Evolutionary conservation across 805 yeast genomes (phyloP).

Genomic region (Candida maesae): DNA sequence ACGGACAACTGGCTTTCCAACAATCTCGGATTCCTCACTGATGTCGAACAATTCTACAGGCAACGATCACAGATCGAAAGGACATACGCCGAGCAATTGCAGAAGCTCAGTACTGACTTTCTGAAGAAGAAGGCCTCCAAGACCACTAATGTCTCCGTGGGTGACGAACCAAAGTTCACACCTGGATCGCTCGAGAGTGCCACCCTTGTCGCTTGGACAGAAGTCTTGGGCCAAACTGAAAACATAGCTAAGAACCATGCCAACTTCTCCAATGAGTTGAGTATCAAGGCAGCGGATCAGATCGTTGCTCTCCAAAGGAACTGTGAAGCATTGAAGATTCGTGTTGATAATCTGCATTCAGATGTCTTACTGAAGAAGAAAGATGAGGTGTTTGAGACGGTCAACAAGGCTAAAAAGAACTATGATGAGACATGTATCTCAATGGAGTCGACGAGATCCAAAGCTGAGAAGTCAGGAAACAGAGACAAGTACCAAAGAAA

Average conservation of each 20-base stretch:
- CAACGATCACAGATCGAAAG: conserved; percentile 80
- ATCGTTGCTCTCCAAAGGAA: conserved; percentile 49
- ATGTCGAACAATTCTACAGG: conserved; percentile 76
- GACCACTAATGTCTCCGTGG: conserved; percentile 72
- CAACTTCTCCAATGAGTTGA: conserved; percentile 57
- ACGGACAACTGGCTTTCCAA: conserved; percentile 77
- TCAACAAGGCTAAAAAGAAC: conserved; percentile 49
- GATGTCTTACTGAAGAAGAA: conserved; percentile 47
- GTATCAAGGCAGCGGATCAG: conserved; percentile 57
- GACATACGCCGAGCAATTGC: conserved; percentile 72
- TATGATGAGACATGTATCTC: conserved; percentile 78
- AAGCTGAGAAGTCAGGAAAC: conserved; percentile 58
- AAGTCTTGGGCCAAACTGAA: conserved; percentile 80
- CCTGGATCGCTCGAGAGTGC: conserved; percentile 95
- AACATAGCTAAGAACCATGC: conserved; percentile 63
- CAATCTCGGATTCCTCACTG: conserved; percentile 71
- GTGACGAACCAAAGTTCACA: conserved; percentile 84
- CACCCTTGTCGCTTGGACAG: conserved; percentile 85
- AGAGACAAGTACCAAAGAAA: conserved; percentile 44
- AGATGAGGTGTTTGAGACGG: conserved; percentile 29
- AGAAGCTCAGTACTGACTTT: conserved; percentile 60
- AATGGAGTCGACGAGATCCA: conserved; percentile 78
- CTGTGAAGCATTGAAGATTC: conserved; percentile 49
- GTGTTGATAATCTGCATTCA: conserved; percentile 51
- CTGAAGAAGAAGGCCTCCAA: conserved; percentile 72